Conservation (phyloP, 2,329 filamentous ascomycete genomes). For the Rutstroemia sp. region DNA sequence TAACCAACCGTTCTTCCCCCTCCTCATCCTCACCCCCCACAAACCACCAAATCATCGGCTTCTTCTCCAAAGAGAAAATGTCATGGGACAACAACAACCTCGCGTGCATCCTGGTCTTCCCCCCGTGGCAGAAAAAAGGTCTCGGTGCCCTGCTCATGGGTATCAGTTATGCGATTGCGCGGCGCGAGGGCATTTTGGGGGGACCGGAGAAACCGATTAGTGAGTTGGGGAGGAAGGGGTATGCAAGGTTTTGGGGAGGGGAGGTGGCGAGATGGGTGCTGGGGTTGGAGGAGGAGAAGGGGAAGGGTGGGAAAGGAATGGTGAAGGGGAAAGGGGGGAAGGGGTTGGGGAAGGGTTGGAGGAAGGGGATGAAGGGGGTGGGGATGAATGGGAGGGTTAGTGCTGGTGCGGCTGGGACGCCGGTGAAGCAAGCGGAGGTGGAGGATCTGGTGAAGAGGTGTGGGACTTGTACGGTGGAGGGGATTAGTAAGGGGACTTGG, state of each 20-base stretch:
- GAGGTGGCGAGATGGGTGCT: constrained; percentile 70
- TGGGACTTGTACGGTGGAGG: constrained; percentile 39
- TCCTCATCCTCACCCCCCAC: constrained; percentile 9
- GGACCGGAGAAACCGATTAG: constrained; percentile 93
- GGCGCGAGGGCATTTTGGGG: constrained; percentile 73
- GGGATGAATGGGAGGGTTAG: not conserved
- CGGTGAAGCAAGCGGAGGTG: no score
- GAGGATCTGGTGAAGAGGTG: not conserved
- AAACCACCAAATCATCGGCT: constrained; percentile 66
- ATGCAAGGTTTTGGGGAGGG: constrained; percentile 78
- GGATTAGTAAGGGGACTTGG: constrained; percentile 71
- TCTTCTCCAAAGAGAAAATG: constrained; percentile 98
- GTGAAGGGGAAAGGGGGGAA: constrained; percentile 19
- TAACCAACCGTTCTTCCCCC: no score
- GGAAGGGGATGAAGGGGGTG: not conserved
- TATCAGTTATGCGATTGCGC: constrained; percentile 85
- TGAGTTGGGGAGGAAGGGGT: constrained; percentile 74
- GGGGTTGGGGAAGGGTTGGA: constrained; percentile 8
- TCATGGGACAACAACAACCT: constrained; percentile 99
- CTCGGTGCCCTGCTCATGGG: constrained; percentile 87
- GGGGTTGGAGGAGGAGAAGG: constrained; percentile 17
- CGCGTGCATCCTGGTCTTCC: constrained; percentile 92
- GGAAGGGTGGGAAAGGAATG: constrained; percentile 31
- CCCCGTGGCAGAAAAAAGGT: constrained; percentile 88
- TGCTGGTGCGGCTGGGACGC: not conserved